Conservation (phyloP, 768 basidiomycete species). For the Rhizopogon vulgaris region DNA sequence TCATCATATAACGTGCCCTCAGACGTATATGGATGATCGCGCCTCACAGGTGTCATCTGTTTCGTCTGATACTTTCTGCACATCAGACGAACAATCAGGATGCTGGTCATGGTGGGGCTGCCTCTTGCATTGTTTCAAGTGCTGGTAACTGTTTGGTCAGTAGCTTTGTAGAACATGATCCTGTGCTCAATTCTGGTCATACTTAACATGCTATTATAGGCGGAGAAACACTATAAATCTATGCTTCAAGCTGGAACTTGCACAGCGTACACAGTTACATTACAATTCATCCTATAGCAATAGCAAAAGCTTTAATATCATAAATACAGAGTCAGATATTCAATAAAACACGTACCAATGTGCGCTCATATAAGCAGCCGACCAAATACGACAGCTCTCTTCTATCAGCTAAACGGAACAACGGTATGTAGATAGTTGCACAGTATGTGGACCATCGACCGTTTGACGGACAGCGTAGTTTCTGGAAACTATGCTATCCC, state of each 20-base stretch:
- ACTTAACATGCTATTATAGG: neutral
- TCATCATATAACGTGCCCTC: constrained; percentile 2
- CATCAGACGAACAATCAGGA: constrained; percentile 9
- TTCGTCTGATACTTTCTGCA: constrained; percentile 15
- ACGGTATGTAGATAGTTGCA: too few relatives aligned
- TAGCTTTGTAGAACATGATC: neutral
- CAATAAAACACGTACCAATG: neutral
- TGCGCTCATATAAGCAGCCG: too few relatives aligned
- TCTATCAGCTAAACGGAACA: too few relatives aligned
- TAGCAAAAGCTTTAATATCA: neutral
- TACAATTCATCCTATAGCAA: neutral
- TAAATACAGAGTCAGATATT: neutral
- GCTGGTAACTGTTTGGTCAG: constrained; percentile 14
- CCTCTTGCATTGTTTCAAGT: constrained; percentile 17
- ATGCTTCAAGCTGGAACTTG: neutral
- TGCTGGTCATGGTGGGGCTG: constrained; percentile 17
- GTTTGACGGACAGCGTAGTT: too few relatives aligned
- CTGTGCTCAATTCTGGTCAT: neutral
- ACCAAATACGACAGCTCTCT: too few relatives aligned
- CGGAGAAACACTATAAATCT: neutral
- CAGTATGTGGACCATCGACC: too few relatives aligned
- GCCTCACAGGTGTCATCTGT: constrained; percentile 20
- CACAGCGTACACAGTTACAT: too few relatives aligned
- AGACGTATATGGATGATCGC: constrained; percentile 15
- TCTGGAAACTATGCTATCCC: too few relatives aligned